Conservation (phyloP, 441 rosid genomes). For the Capsella rubella region DNA sequence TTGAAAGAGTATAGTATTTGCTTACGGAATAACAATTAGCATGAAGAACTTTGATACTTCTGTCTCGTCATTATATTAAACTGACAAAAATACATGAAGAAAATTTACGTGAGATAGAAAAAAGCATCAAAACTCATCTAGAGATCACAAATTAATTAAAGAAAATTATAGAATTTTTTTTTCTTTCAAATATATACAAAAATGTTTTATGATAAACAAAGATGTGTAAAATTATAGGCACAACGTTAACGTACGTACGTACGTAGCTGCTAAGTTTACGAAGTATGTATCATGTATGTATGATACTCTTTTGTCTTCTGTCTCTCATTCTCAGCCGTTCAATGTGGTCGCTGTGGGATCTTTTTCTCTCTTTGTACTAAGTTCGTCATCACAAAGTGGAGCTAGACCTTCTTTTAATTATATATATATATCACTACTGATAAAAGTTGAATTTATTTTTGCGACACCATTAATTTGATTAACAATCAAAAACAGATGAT, state of each 20-base stretch:
- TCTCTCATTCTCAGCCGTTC: constrained; percentile 38
- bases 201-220: neutral
- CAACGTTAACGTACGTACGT: neutral
- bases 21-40: constrained; percentile 2
- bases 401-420: constrained; percentile 27
- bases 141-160: no score
- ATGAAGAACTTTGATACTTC: neutral
- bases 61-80: constrained; percentile 6
- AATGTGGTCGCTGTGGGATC: constrained; percentile 32
- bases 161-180: no score
- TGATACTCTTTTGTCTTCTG: constrained; percentile 7
- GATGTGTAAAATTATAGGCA: constrained; percentile 2
- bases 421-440: neutral
- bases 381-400: constrained; percentile 42
- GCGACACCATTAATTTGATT: constrained; percentile 7
- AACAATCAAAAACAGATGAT: neutral
- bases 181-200: no score
- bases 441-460: neutral
- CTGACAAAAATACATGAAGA: constrained; percentile 15
- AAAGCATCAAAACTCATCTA: no score
- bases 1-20: neutral
- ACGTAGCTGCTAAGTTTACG: constrained; percentile 6
- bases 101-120: neutral
- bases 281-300: constrained; percentile 18
- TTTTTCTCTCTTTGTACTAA: constrained; percentile 33